phyloP scores from a whole-genome alignment of 768 basidiomycete genomes.

The Strobilomyces confusus region DNA sequence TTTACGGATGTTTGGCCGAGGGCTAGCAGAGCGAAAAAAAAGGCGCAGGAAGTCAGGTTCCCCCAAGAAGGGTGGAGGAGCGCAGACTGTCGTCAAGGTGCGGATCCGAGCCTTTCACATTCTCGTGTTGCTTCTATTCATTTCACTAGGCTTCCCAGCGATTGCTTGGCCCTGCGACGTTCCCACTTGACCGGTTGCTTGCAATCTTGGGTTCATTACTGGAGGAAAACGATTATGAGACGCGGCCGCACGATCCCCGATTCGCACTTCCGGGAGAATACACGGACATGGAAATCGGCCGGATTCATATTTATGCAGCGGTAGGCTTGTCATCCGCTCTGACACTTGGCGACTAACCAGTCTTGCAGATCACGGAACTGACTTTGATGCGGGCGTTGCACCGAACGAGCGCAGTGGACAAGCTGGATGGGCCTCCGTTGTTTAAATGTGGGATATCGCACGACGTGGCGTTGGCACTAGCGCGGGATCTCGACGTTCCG shows the following conservation, averaged over 20 bases:
- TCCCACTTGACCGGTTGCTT: slow-evolving; percentile 74
- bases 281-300: slow-evolving; percentile 67
- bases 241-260: slow-evolving; percentile 41
- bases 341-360: not conserved
- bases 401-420: slow-evolving; percentile 56
- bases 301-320: slow-evolving; percentile 54
- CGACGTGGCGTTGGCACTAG: slow-evolving; percentile 49
- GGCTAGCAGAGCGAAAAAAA: slow-evolving; percentile 59
- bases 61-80: slow-evolving; percentile 32
- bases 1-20: slow-evolving; percentile 77
- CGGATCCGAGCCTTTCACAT: not conserved
- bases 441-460: slow-evolving; percentile 74
- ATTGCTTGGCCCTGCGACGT: slow-evolving; percentile 74
- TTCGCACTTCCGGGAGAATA: slow-evolving; percentile 62
- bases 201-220: slow-evolving; percentile 76
- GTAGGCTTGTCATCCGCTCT: slow-evolving; percentile 38
- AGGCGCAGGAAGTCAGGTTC: slow-evolving; percentile 43
- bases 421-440: slow-evolving; percentile 63
- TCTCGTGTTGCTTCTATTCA: not conserved
- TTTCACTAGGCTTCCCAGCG: slow-evolving; percentile 60
- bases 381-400: slow-evolving; percentile 62
- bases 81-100: slow-evolving; percentile 47
- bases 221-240: slow-evolving; percentile 61
- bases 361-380: slow-evolving; percentile 59
- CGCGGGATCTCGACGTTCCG: slow-evolving; percentile 54